Conservation (phyloP, 2,329 filamentous ascomycete species). For the Cladosporium sp. region DNA sequence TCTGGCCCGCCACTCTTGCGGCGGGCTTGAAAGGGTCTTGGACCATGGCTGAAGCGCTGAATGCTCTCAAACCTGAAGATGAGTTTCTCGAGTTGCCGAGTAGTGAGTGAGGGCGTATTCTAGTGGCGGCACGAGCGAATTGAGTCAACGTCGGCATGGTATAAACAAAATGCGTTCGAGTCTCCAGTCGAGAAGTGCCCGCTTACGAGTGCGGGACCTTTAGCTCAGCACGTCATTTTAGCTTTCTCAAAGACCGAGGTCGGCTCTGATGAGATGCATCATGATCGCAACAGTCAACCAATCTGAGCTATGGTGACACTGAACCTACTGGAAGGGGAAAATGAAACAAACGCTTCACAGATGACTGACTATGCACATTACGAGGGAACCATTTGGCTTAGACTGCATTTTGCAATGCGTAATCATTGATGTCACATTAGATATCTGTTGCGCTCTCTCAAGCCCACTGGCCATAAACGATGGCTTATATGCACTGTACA, state of each 20-base stretch:
- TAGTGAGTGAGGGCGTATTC: not conserved
- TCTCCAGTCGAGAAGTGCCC: constrained; percentile 8
- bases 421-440: not conserved
- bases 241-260: constrained; percentile 15
- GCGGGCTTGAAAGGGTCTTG: constrained; percentile 50
- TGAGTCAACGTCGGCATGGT: constrained; percentile 13
- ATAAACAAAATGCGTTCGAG: constrained; percentile 4
- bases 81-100: not conserved
- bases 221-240: constrained; percentile 18
- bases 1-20: constrained; percentile 53
- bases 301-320: not conserved
- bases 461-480: not conserved
- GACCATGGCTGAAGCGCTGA: constrained; percentile 10
- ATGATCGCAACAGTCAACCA: not conserved
- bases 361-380: not conserved
- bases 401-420: not conserved
- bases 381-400: not conserved
- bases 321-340: not conserved
- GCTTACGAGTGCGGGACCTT: constrained; percentile 13
- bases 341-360: not conserved
- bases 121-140: not conserved
- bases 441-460: not conserved
- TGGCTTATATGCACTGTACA: constrained; percentile 3
- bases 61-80: not conserved
- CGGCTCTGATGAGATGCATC: not conserved